phyloP scores from a whole-genome alignment of 257 asterid species.

The Nicotiana tomentosiformis region DNA sequence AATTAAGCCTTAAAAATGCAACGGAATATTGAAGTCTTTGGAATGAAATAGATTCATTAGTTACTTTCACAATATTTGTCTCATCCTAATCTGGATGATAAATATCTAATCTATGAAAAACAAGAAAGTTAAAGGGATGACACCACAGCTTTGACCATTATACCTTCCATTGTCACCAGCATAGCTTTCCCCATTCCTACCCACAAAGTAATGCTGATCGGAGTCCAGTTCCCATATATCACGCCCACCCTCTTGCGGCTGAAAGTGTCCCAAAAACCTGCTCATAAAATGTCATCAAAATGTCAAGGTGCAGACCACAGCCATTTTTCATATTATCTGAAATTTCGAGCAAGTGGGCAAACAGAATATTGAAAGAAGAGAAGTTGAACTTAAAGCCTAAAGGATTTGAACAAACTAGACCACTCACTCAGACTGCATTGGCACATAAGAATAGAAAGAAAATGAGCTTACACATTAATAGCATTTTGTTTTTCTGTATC shows the following conservation, averaged over 20 bases:
- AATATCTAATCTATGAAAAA: neutral
- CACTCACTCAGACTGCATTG: conserved; percentile 10
- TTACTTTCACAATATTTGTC: neutral
- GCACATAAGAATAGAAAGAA: neutral
- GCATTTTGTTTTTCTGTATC: conserved; percentile 92
- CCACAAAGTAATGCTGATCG: conserved; percentile 51
- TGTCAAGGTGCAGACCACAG: neutral
- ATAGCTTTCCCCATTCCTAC: conserved; percentile 47
- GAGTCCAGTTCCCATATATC: conserved; percentile 86
- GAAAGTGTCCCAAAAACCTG: conserved; percentile 93
- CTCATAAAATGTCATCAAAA: conserved; percentile 20
- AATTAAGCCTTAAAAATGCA: neutral
- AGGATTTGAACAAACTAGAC: conserved; percentile 6
- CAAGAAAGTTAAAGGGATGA: neutral
- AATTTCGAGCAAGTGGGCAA: neutral
- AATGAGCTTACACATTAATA: conserved; percentile 74
- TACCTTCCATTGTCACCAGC: conserved; percentile 58
- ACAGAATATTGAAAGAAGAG: neutral
- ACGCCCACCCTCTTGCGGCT: conserved; percentile 75
- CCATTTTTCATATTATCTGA: neutral
- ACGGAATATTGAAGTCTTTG: neutral
- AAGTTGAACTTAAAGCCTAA: neutral
- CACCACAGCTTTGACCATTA: neutral
- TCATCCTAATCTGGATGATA: neutral
- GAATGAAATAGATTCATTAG: no score